Evolutionary conservation across 73 alveolate genomes (phyloP).

Genomic region (Uronychia binucleata): DNA sequence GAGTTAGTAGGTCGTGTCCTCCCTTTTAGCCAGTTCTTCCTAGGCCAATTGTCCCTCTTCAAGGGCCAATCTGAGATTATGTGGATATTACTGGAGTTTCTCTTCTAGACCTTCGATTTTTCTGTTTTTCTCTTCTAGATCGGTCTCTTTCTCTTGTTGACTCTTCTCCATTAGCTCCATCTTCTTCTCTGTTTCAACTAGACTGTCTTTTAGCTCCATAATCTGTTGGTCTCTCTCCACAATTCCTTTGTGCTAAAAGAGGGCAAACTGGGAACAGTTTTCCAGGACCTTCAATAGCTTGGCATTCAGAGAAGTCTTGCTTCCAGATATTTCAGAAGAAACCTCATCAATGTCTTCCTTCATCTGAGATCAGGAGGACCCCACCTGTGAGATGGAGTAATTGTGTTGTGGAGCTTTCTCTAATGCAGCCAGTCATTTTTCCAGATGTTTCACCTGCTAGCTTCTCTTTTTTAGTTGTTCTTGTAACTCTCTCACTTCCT

Average conservation of each 20-base stretch:
- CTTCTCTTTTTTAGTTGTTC: too few species aligned
- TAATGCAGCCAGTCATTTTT: too few species aligned
- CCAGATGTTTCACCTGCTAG: too few species aligned
- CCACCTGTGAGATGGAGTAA: too few species aligned
- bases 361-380: too few species aligned
- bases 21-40: neutral
- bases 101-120: neutral
- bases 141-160: neutral
- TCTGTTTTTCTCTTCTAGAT: neutral
- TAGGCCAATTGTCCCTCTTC: too few species aligned
- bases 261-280: neutral
- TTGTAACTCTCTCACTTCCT: too few species aligned
- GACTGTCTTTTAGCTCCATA: neutral
- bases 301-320: neutral
- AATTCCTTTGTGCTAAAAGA: neutral
- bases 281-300: neutral
- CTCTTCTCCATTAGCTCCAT: neutral
- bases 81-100: neutral
- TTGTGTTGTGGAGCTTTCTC: too few species aligned
- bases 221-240: neutral
- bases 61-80: too few species aligned
- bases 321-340: neutral
- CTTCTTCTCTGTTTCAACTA: neutral
- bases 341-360: neutral
- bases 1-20: neutral